Base-by-base conservation (phyloP, 164 flowering plant genomes). In the Umbilicus rupestris region DNA sequence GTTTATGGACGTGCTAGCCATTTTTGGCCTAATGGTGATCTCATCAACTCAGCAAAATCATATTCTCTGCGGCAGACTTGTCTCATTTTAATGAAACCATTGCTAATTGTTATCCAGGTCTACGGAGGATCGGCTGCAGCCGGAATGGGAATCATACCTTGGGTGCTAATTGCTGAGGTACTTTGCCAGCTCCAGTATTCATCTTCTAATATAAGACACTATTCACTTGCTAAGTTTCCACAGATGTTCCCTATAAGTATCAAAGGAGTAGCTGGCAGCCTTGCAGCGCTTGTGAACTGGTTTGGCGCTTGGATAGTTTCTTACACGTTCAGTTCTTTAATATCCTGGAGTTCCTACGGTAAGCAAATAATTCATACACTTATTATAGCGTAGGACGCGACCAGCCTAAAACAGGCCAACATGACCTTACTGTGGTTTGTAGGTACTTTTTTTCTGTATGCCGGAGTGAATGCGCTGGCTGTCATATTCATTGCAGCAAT, bases 321-420 rank as follows among this genome's bases (percentile, higher is more conserved):
- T 49, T 93, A 83, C 82, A 83, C 96, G 30, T 93, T 83, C 85
- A 89, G 83, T 79, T 91, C 76, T 65, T 86, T 93, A 46, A 80
- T 85, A 81, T 60, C 62, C 67, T 93, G 97, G 98, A 94, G 93
- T 78, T 80, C 91, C 7, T 83, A 73, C 22, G 98, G 97, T 85
- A 81, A 35, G 28, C 7, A n/a, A n/a, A 22, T n/a, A 2, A 26
- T 28, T 26, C n/a, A n/a, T n/a, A n/a, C n/a, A n/a, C n/a, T n/a
- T n/a, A n/a, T n/a, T n/a, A n/a, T n/a, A n/a, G n/a, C n/a, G n/a
- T n/a, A n/a, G n/a, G n/a, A n/a, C n/a, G n/a, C n/a, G n/a, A n/a
- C n/a, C n/a, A n/a, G n/a, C n/a, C n/a, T n/a, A n/a, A n/a, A n/a
- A n/a, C n/a, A n/a, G n/a, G 14, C 19, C 9, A 22, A 55, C 33